Evolutionary conservation across 768 basidiomycete genomes (phyloP).

Genomic region (Trametopsis cervina): DNA sequence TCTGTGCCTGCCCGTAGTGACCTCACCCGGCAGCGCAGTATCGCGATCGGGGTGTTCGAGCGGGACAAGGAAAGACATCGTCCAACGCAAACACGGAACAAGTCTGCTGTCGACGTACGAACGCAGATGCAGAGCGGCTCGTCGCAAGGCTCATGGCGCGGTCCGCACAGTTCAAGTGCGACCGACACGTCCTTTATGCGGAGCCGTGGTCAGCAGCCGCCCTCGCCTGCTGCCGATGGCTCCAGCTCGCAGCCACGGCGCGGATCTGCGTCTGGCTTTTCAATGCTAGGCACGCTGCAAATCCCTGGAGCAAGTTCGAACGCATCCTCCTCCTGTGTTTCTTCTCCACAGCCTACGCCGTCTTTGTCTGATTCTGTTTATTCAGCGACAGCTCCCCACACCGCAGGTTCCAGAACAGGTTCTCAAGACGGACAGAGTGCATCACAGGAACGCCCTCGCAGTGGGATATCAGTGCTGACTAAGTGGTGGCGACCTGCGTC

Average conservation of each 20-base stretch:
- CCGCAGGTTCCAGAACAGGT: slow-evolving; percentile 19
- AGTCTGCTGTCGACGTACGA: slow-evolving; percentile 17
- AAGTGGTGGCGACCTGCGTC: slow-evolving; percentile 7
- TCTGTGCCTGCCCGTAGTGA: slow-evolving; percentile 25
- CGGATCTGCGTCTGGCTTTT: slow-evolving; percentile 24
- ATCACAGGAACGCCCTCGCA: slow-evolving; percentile 19
- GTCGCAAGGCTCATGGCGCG: background rate
- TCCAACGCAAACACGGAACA: slow-evolving; percentile 6
- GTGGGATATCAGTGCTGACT: slow-evolving; percentile 14
- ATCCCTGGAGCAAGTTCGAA: slow-evolving; percentile 11
- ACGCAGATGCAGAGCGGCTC: background rate
- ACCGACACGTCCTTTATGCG: background rate
- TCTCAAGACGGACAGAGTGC: slow-evolving; percentile 9
- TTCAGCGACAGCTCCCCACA: slow-evolving; percentile 17
- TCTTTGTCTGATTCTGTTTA: background rate
- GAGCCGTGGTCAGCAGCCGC: background rate
- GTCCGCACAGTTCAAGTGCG: too few species aligned
- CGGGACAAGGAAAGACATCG: slow-evolving; percentile 25
- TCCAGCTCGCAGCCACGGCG: slow-evolving; percentile 16
- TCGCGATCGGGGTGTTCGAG: slow-evolving; percentile 11
- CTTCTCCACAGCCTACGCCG: slow-evolving; percentile 15
- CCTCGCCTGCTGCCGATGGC: background rate
- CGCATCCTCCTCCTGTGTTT: slow-evolving; percentile 12
- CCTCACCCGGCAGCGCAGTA: slow-evolving; percentile 22
- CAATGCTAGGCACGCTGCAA: slow-evolving; percentile 15